Evolutionary conservation across 352 stramenopile genomes (phyloP), one percentile per base, ranked within the genome.

Genomic region (Globisporangium parvum): DNA sequence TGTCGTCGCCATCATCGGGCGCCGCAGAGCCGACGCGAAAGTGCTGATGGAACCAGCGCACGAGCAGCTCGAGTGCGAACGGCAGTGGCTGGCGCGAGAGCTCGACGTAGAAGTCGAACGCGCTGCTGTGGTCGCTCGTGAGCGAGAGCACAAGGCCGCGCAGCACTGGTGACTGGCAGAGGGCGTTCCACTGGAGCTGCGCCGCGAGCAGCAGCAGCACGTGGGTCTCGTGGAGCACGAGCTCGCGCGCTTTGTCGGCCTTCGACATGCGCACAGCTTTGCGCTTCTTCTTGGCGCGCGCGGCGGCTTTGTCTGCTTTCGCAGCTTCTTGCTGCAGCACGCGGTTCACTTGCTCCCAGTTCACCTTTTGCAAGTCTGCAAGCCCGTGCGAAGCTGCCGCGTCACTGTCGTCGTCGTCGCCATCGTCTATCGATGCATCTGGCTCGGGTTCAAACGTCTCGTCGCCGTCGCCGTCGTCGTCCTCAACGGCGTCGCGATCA

Each of bases 311-410:
- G 44, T 39, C 60, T 1, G 54, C 50, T 8, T 37, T 42, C 15
- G 18, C 50, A 2, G 52, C 67, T 11, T 70, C 68, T 33, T 65
- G 50, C 26, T 60, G 59, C 47, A 92, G 59, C 35, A 71, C 78
- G 6, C 51, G 67, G 63, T 89, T 91, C 23, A 92, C 63, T 23
- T 88, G 66, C 1, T 76, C 73, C 81, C 81, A 92, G 62, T 93
- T 73, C 28, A 91, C 70, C 26, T 70, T 47, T 20, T 71, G 70
- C 20, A 85, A 51, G 47, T 80, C 65, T 10, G 47, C 50, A n/a
- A 47, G 14, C 14, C 8, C 18, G 6, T 37, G 35, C 3, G 14
- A 45, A 26, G 39, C n/a, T 53, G 41, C 40, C 47, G n/a, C 51
- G 47, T 64, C 59, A 4, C 20, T 9, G 10, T 59, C 33, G 2